phyloP scores from a whole-genome alignment of 2,329 filamentous ascomycete species.

The Exophiala sp. region DNA sequence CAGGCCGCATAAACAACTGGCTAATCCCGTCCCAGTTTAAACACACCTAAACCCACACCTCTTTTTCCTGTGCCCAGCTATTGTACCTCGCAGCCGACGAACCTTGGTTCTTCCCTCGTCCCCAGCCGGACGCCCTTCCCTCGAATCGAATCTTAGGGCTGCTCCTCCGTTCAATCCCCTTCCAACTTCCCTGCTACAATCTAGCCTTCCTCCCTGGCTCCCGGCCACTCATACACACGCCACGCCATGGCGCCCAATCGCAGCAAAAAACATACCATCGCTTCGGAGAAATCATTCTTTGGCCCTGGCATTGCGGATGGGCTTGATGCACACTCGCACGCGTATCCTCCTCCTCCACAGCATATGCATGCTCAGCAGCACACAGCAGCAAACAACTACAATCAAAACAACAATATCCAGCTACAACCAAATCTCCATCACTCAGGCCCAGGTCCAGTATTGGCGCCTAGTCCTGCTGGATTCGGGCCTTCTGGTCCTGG shows the following conservation, averaged over 20 bases:
- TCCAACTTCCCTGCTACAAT: conserved; percentile 17
- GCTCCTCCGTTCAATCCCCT: conserved; percentile 6
- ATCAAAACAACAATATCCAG: background rate
- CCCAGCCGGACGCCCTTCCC: background rate
- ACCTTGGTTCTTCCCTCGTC: background rate
- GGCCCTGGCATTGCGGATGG: conserved; percentile 6
- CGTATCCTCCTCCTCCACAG: conserved; percentile 1
- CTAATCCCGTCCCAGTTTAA: background rate
- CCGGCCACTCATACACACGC: background rate
- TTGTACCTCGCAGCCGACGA: background rate
- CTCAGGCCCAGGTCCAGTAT: conserved; percentile 3
- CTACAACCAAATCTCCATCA: conserved; percentile 8
- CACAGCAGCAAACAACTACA: background rate
- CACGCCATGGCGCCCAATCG: conserved; percentile 20
- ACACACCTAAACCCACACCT: background rate
- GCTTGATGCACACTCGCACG: conserved; percentile 4
- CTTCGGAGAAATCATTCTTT: conserved; percentile 20
- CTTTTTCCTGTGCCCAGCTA: background rate
- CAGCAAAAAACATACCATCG: conserved; percentile 20
- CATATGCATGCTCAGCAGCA: conserved; percentile 5
- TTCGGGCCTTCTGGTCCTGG: conserved; percentile 6
- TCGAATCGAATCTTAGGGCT: conserved; percentile 9
- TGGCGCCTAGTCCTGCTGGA: conserved; percentile 3
- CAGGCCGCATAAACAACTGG: background rate
- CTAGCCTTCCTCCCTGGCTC: conserved; percentile 8